Evolutionary conservation across 176 grass and related monocot species (phyloP), one percentile per base, ranked within the genome.

Genomic region (Juncus inflexus): DNA sequence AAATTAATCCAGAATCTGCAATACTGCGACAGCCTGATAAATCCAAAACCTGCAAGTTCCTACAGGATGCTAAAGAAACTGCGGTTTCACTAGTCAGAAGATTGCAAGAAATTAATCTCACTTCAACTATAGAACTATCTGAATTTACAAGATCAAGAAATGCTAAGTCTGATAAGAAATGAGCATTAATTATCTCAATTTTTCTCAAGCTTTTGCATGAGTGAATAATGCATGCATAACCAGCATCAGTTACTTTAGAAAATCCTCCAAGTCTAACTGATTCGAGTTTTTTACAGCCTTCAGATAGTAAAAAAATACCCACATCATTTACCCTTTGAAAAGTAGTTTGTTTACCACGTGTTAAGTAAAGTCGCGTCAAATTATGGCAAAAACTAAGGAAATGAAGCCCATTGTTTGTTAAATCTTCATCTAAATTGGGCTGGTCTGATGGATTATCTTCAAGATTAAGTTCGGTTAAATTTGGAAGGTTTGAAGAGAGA

Each of bases 261-360:
- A 97, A 97, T 39, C 92, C 84, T 61, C 79, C 80, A 40, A 97
- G 78, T 75, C 92, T 88, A 74, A 97, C 67, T 39, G 92, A 84
- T 83, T 85, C 81, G 15, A 97, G 87, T 74, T 86, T 74, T 68
- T 83, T 85, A 80, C 92, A 97, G 70, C 87, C 92, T 11, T 91
- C 85, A 19, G 87, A 77, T 12, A 97, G 79, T 74, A 91, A 73
- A 77, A 97, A 63, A 60, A 97, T 79, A 58, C 87, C 92, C 72
- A 97, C 79, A 79, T 97, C 92, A 2, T 91, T 97, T 53, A 91
- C 92, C 50, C 85, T 66, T 83, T 70, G 87, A 57, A 97, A 97
- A 40, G 78, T 78, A n/a, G 58, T 74, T 63, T 70, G 72, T 67
- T 82, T 90, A 47, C 75, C 76, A 15, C 85, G 88, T 13, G 77